These are phyloP conservation scores for Trichoderma erinaceum DNA, from an alignment of 495 filamentous ascomycete species.

Conservation along the genomic window DNA sequence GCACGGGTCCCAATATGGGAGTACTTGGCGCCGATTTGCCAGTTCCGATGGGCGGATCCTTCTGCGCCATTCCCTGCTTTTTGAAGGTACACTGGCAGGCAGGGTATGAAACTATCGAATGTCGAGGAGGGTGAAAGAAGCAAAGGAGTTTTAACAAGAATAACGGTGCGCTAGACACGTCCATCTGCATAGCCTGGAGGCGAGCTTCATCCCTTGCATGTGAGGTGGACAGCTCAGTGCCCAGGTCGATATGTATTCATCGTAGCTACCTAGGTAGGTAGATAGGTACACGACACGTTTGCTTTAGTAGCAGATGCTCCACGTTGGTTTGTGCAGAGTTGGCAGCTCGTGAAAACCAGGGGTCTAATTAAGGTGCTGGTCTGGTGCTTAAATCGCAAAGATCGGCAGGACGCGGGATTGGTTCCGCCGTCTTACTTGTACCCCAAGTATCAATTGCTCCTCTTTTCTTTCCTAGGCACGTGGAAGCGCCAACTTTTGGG, in stretches of 20 bases:
- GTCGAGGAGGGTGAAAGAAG: not conserved
- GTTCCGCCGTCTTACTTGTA: constrained; percentile 1
- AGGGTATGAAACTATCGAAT: no score
- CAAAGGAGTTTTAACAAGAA: not conserved
- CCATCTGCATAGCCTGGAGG: no score
- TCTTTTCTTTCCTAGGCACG: not conserved
- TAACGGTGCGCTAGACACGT: not conserved
- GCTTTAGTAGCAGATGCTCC: not conserved
- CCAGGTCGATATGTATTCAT: not conserved
- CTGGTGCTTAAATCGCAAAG: not conserved
- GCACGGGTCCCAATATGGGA: not conserved
- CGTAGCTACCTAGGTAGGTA: not conserved
- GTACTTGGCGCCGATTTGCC: not conserved
- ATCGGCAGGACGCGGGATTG: not conserved
- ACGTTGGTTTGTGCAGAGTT: not conserved
- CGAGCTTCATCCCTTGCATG: no score
- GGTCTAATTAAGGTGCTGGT: not conserved
- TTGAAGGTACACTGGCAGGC: not conserved
- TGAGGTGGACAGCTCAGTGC: no score
- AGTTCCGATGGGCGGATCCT: not conserved
- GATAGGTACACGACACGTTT: not conserved
- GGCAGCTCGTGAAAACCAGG: not conserved
- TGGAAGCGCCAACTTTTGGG: not conserved
- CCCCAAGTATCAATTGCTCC: not conserved
- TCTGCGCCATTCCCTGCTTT: not conserved